Base-by-base conservation (phyloP, 2,329 filamentous ascomycete genomes). In the Colletotrichum orbiculare region DNA sequence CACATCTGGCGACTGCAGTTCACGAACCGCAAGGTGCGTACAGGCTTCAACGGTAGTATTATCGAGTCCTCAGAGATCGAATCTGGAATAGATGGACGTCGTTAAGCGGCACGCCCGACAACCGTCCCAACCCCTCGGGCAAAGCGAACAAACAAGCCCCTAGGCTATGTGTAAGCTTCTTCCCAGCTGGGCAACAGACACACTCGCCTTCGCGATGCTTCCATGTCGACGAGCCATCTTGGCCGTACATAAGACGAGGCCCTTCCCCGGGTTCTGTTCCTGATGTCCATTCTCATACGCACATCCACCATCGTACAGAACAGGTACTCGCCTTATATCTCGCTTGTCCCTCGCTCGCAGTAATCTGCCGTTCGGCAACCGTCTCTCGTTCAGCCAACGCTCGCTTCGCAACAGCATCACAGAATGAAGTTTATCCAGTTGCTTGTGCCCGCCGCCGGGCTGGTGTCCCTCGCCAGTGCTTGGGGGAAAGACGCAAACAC, bases 391-490 rank as follows among this genome's bases (percentile, higher is more conserved):
- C 46, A 46, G 12, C n/a, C 55, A 66, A 53, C 66, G 68, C 71
- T 73, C 69, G 68, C 48, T 67, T 67, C 60, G 53, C n/a, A 17
- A 64, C 49, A 66, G 25, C 25, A 25, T 25, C 25, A 66, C 71
- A 76, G 68, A 8, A 81, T 81, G 78, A 78, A 73, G 70, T 69
- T 76, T 67, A 67, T 71, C 64, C 73, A 76, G 64, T 53, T 74
- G 35, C 65, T 79, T 17, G 71, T 72, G 49, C 72, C 76, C 62
- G 65, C 70, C 45, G 75, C 69, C 45, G 76, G 74, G 56, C 71
- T 79, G 60, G 65, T 75, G 49, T 69, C 73, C 53, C 67, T 69
- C 15, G 75, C 69, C 35, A 68, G 72, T 39, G 74, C 74, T 56
- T 70, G 68, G 68, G 71, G 60, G 34, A 54, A 59, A 35, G 55